Percentiles rank a stretch among this genome's conserved stretches.
phyloP scores from a whole-genome alignment of 2,329 filamentous ascomycete genomes.

The Aotearoamyces nothofagi region DNA sequence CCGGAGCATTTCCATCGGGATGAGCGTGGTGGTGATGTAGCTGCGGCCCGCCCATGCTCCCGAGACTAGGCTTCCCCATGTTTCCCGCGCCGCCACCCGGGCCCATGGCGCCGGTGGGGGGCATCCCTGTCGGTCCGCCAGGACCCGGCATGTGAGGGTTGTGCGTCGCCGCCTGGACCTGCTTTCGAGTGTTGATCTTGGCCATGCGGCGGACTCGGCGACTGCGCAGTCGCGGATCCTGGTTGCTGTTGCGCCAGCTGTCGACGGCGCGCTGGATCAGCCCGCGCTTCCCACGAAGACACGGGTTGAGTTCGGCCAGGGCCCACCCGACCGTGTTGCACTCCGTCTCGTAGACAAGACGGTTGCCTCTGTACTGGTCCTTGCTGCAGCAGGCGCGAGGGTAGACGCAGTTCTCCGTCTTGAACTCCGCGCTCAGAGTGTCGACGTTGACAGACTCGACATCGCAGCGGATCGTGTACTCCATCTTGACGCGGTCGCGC shows the following conservation, averaged over 20 bases:
- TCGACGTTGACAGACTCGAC: conserved; percentile 94
- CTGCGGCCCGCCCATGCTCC: conserved; percentile 47
- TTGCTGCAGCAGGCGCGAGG: conserved; percentile 89
- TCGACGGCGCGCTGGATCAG: conserved; percentile 95
- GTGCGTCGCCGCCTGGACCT: conserved; percentile 42
- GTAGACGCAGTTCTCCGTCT: conserved; percentile 96
- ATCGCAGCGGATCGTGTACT: conserved; percentile 96
- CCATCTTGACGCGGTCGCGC: conserved; percentile 94
- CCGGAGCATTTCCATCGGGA: conserved; percentile 48
- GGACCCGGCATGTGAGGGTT: conserved; percentile 49
- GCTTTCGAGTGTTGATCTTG: conserved; percentile 83
- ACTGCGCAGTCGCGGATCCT: conserved; percentile 82
- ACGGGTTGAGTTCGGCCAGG: conserved; percentile 80
- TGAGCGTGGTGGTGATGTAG: conserved; percentile 61
- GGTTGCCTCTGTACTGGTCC: conserved; percentile 92
- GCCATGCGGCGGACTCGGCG: conserved; percentile 87
- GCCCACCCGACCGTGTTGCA: conserved; percentile 99
- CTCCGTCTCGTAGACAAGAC: conserved; percentile 91
- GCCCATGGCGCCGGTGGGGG: conserved; percentile 46
- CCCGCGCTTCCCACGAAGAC: conserved; percentile 81
- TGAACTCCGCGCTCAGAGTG: conserved; percentile 73
- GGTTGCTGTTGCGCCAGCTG: conserved; percentile 98
- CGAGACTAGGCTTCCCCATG: conserved; percentile 52
- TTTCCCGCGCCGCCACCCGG: conserved; percentile 30
- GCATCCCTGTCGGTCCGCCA: conserved; percentile 48